phyloP scores from a whole-genome alignment of 1,139 yeast genomes.

The Yamadazyma atmosphaerica region DNA sequence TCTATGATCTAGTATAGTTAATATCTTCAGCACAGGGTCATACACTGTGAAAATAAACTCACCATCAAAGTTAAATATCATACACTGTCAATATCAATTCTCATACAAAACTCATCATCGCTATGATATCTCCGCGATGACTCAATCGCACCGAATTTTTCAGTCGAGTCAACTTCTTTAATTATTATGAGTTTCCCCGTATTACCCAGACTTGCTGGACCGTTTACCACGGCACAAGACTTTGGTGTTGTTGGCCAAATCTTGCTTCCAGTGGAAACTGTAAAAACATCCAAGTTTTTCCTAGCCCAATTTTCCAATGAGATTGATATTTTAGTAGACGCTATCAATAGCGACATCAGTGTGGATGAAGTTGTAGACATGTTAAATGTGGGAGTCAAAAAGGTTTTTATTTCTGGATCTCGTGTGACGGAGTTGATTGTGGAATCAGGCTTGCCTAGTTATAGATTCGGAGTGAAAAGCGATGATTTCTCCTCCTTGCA shows the following conservation, averaged over 20 bases:
- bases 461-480: conserved; percentile 50
- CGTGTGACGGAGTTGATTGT: conserved; percentile 34
- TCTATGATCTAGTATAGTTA: too few relatives aligned
- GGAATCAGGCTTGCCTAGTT: conserved; percentile 60
- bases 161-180: neutral
- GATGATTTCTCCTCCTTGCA: conserved; percentile 7
- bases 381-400: conserved; percentile 66
- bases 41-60: too few relatives aligned
- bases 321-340: conserved; percentile 37
- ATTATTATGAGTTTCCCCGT: conserved; percentile 45
- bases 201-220: conserved; percentile 36
- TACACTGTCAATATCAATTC: too few relatives aligned
- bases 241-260: conserved; percentile 41
- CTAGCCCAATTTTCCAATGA: conserved; percentile 34
- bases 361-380: conserved; percentile 51
- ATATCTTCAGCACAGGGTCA: neutral
- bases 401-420: conserved; percentile 44
- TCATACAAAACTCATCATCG: too few relatives aligned
- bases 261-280: conserved; percentile 31
- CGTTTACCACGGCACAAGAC: conserved; percentile 9
- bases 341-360: conserved; percentile 19
- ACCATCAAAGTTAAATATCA: too few relatives aligned
- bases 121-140: neutral
- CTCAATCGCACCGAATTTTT: neutral
- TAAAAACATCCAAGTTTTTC: conserved; percentile 35